Base-by-base conservation (phyloP, 441 rosid genomes). In the Theobroma grandiflorum region DNA sequence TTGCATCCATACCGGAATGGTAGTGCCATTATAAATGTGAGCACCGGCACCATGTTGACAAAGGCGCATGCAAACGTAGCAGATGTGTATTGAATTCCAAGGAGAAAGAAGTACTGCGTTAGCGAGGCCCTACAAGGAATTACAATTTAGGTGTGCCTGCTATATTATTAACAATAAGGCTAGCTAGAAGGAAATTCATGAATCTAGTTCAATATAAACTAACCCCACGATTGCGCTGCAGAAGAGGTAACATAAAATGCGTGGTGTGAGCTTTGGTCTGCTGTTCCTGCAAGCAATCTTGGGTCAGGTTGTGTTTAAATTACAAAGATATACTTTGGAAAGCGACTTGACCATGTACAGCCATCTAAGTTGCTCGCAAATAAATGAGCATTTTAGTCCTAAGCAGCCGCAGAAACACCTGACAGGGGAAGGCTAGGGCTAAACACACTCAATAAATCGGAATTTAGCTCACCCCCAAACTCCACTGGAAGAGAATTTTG, bases 61-160 rank as follows among this genome's bases (percentile, higher is more conserved):
- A 91, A 93, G 26, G 94, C 94, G 49, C 95, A 87, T 0, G 97
- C 72, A 74, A 91, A 87, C 43, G 91, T 82, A 37, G 90, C 89
- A 8, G 97, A 90, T 38, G 95, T 93, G 84, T 90, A 78, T 71
- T 85, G 85, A 66, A 93, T 92, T 67, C 95, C 97, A 59, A 88
- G 79, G 35, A 93, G 93, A 86, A 89, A 87, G 50, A 84, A 74
- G 84, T 86, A 91, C 26, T 89, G 95, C 8, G 90, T 82, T 18
- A 91, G 79, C 2, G 95, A 86, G 26, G 86, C 42, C 83, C 97
- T 93, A 85, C 74, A 82, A 85, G 35, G 64, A 4, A 52, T 55
- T 12, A 35, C 38, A 52, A 73, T 61, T 53, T 53, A 72, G 76
- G 7, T 12, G 15, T 55, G 11, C 50, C 18, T 3, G 18, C 20